These are phyloP conservation scores for Jamesozyma lodderae DNA, from an alignment of 805 yeast species.

Conservation along the genomic window DNA sequence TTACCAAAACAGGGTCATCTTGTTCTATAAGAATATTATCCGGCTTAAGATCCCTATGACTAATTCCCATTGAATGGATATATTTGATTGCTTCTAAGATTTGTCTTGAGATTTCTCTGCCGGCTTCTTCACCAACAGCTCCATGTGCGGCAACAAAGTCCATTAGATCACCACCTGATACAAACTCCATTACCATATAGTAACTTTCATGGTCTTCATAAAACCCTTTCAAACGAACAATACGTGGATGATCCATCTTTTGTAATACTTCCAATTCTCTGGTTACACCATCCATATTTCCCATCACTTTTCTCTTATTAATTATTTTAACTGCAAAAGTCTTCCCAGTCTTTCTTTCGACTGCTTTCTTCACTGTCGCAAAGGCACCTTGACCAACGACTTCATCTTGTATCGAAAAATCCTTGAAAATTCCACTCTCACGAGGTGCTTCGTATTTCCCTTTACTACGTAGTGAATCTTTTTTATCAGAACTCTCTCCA, in stretches of 20 bases:
- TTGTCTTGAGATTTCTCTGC: conserved; percentile 78
- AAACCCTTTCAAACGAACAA: conserved; percentile 73
- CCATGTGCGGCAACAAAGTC: conserved; percentile 93
- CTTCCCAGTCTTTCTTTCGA: conserved; percentile 76
- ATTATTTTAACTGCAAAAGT: conserved; percentile 89
- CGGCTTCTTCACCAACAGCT: conserved; percentile 82
- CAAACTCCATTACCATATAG: conserved; percentile 90
- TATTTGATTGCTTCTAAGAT: conserved; percentile 75
- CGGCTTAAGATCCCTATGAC: conserved; percentile 95
- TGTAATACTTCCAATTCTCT: conserved; percentile 78
- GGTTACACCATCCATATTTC: conserved; percentile 71
- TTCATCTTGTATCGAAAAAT: conserved; percentile 72
- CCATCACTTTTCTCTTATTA: conserved; percentile 68
- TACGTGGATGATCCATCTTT: conserved; percentile 72
- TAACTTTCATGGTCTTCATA: conserved; percentile 75
- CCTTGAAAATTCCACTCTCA: conserved; percentile 45
- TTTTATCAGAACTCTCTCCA: neutral
- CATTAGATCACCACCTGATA: conserved; percentile 96
- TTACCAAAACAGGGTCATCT: conserved; percentile 85
- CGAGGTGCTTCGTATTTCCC: neutral
- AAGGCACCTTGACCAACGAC: conserved; percentile 97
- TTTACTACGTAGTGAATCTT: neutral
- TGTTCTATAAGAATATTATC: conserved; percentile 87
- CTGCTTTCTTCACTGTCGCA: conserved; percentile 88
- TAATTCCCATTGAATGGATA: conserved; percentile 81